phyloP scores from a whole-genome alignment of 768 basidiomycete species.

The Paxillus ammoniavirescens region DNA sequence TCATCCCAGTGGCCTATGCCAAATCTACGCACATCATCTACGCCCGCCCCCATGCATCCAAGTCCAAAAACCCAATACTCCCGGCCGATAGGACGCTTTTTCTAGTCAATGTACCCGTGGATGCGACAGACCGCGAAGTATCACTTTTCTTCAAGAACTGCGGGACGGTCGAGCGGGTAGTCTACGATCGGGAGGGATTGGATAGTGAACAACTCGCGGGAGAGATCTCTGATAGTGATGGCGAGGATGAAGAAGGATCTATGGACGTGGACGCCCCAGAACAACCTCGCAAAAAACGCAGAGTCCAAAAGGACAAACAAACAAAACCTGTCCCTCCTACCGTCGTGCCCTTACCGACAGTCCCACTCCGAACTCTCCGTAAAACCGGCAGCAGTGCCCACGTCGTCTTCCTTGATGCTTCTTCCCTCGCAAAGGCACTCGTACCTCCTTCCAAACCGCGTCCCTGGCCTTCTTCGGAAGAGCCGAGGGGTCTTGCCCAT shows the following conservation, averaged over 20 bases:
- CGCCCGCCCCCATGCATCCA: slow-evolving; percentile 61
- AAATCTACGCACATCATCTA: slow-evolving; percentile 70
- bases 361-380: slow-evolving; percentile 52
- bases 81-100: slow-evolving; percentile 76
- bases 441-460: slow-evolving; percentile 48
- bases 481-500: slow-evolving; percentile 69
- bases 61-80: slow-evolving; percentile 34
- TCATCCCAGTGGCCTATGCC: slow-evolving; percentile 41
- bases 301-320: slow-evolving; percentile 19
- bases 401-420: slow-evolving; percentile 66
- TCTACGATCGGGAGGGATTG: slow-evolving; percentile 53
- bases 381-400: slow-evolving; percentile 70
- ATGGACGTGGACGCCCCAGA: slow-evolving; percentile 7
- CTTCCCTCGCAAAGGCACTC: slow-evolving; percentile 70
- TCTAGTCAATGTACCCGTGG: slow-evolving; percentile 85
- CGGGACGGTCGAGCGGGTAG: slow-evolving; percentile 75
- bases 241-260: slow-evolving; percentile 23
- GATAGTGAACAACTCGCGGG: slow-evolving; percentile 7
- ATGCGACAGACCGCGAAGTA: slow-evolving; percentile 81
- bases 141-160: slow-evolving; percentile 71
- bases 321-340: slow-evolving; percentile 38
- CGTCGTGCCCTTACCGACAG: slow-evolving; percentile 59
- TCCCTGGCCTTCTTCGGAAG: slow-evolving; percentile 63
- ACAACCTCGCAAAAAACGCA: slow-evolving; percentile 33
- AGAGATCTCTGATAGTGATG: slow-evolving; percentile 26